Evolutionary conservation across 768 basidiomycete species (phyloP).

Genomic region (Lepiota brunneoincarnata): DNA sequence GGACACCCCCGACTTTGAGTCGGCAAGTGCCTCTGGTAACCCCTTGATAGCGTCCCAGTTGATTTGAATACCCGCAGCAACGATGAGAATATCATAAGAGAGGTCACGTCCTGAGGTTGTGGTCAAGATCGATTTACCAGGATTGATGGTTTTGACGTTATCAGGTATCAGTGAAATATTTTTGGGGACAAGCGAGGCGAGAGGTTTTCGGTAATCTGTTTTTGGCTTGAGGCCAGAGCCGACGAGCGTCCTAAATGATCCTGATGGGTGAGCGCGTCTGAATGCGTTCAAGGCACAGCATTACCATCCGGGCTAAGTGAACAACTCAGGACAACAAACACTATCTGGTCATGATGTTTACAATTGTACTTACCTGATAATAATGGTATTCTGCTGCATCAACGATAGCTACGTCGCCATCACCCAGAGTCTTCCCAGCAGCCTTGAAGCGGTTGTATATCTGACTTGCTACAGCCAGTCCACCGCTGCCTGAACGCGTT

Average conservation of each 20-base stretch:
- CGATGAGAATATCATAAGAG: conserved; percentile 82
- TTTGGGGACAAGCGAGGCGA: conserved; percentile 69
- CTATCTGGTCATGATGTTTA: background rate
- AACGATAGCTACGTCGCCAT: conserved; percentile 82
- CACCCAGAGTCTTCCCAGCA: conserved; percentile 62
- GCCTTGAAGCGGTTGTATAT: conserved; percentile 76
- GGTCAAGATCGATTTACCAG: conserved; percentile 68
- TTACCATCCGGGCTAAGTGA: conserved; percentile 82
- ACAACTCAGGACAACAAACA: conserved; percentile 8
- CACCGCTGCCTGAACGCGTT: conserved; percentile 62
- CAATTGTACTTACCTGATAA: conserved; percentile 59
- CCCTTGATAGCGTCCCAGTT: conserved; percentile 80
- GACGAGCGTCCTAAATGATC: conserved; percentile 73
- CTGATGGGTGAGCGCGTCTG: background rate
- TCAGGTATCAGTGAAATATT: conserved; percentile 72
- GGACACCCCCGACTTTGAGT: conserved; percentile 78
- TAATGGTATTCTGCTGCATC: conserved; percentile 82
- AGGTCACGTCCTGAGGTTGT: conserved; percentile 69
- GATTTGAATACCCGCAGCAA: conserved; percentile 85
- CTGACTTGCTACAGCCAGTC: conserved; percentile 83
- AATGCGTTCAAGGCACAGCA: conserved; percentile 12
- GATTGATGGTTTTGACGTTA: conserved; percentile 72
- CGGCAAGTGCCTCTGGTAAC: conserved; percentile 71
- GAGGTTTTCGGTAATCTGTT: conserved; percentile 59
- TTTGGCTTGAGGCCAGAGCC: conserved; percentile 84